Conservation (phyloP, 257 asterid genomes). For the Capsicum pubescens region DNA sequence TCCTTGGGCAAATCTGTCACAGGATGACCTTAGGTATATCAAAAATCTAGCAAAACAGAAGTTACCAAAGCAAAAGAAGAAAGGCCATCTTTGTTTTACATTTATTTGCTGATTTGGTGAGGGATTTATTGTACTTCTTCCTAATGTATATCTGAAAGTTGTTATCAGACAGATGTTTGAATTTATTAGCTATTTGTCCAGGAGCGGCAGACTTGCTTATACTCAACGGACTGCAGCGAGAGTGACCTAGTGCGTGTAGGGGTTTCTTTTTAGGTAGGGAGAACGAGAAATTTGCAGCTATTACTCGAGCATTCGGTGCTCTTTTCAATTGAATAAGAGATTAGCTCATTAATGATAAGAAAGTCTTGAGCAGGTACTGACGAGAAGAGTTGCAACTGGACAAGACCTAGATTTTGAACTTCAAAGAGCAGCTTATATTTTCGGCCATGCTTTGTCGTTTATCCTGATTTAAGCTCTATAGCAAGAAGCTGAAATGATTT, state of each 20-base stretch:
- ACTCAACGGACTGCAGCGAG: constrained; percentile 87
- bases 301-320: too few species aligned
- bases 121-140: constrained; percentile 33
- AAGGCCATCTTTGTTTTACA: constrained; percentile 10
- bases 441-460: too few species aligned
- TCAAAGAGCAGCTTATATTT: too few species aligned
- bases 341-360: too few species aligned
- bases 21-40: constrained; percentile 67
- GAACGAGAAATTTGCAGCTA: too few species aligned
- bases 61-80: not conserved
- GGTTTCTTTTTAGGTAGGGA: too few species aligned
- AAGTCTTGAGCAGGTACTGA: too few species aligned
- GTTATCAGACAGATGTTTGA: constrained; percentile 30
- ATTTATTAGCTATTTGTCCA: constrained; percentile 37
- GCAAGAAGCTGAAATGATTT: too few species aligned
- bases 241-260: constrained; percentile 64
- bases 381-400: too few species aligned
- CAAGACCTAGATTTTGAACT: too few species aligned
- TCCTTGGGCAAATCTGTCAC: constrained; percentile 69
- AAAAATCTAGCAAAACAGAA: not conserved
- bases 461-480: too few species aligned
- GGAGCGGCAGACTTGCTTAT: constrained; percentile 78
- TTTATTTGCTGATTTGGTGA: constrained; percentile 66
- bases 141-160: constrained; percentile 24
- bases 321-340: too few species aligned